phyloP scores from a whole-genome alignment of 2,329 filamentous ascomycete species.

The Coniochaeta prunicola region DNA sequence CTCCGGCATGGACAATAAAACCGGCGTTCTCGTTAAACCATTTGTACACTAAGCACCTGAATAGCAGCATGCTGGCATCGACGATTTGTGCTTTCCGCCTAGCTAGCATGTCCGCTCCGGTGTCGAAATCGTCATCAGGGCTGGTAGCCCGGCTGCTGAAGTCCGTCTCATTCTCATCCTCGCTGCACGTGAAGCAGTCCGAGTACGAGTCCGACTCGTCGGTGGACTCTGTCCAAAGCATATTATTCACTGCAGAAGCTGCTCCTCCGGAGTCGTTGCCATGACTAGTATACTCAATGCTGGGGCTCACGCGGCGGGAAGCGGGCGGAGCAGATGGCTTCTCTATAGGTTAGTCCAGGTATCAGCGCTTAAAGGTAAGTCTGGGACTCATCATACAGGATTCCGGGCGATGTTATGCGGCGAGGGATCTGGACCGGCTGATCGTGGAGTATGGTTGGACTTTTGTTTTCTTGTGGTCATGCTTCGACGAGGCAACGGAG shows the following conservation, averaged over 20 bases:
- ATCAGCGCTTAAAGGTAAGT: not conserved
- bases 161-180: not conserved
- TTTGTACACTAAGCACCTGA: not conserved
- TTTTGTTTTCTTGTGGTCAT: not conserved
- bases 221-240: not conserved
- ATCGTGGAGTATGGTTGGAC: not conserved
- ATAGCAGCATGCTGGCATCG: not conserved
- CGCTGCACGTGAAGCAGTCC: not conserved
- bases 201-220: not conserved
- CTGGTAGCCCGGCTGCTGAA: not conserved
- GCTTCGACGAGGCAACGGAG: not conserved
- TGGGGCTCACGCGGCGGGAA: not conserved
- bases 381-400: not conserved
- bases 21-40: not conserved
- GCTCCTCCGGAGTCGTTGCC: not conserved
- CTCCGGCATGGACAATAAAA: not conserved
- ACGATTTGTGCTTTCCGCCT: not conserved
- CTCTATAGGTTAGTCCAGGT: not conserved
- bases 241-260: not conserved
- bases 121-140: not conserved
- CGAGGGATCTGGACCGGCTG: constrained; percentile 2
- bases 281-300: not conserved
- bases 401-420: not conserved
- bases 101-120: not conserved
- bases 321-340: not conserved